Evolutionary conservation across 2,329 filamentous ascomycete genomes (phyloP).

Genomic region (Stemphylium beticola): DNA sequence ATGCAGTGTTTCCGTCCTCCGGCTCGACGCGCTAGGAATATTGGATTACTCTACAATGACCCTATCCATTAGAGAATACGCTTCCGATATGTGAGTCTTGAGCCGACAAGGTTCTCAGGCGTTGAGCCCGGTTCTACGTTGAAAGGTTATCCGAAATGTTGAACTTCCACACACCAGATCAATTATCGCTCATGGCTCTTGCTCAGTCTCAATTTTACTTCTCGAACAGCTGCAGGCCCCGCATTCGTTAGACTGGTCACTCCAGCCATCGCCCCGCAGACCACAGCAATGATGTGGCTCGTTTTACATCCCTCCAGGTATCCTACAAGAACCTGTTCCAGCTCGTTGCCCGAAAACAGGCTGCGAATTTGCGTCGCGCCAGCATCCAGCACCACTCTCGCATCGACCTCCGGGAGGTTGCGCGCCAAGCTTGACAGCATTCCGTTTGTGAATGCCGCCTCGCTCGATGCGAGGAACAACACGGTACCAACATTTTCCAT

Average conservation of each 20-base stretch:
- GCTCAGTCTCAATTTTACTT: slow-evolving; percentile 21
- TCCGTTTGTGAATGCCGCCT: slow-evolving; percentile 52
- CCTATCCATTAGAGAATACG: background rate
- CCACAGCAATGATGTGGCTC: slow-evolving; percentile 27
- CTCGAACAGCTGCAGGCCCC: slow-evolving; percentile 21
- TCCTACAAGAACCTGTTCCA: slow-evolving; percentile 25
- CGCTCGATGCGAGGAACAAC: slow-evolving; percentile 51
- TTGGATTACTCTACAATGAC: background rate
- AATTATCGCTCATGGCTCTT: slow-evolving; percentile 22
- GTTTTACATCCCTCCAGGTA: slow-evolving; percentile 39
- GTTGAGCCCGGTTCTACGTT: no score
- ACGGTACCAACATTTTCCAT: slow-evolving; percentile 53
- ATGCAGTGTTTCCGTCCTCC: background rate
- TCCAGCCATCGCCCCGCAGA: slow-evolving; percentile 28
- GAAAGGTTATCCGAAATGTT: no score
- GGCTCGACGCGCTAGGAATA: background rate
- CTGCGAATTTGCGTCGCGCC: slow-evolving; percentile 54
- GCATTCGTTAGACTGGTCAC: slow-evolving; percentile 27
- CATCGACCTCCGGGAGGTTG: slow-evolving; percentile 46
- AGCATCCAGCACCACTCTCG: slow-evolving; percentile 46
- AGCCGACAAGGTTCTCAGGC: no score
- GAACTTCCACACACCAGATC: background rate
- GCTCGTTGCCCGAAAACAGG: slow-evolving; percentile 36
- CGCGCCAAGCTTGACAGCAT: slow-evolving; percentile 43
- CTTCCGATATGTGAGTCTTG: background rate